Conservation (phyloP, 2,329 filamentous ascomycete species). For the Hirsutella rhossiliensis region DNA sequence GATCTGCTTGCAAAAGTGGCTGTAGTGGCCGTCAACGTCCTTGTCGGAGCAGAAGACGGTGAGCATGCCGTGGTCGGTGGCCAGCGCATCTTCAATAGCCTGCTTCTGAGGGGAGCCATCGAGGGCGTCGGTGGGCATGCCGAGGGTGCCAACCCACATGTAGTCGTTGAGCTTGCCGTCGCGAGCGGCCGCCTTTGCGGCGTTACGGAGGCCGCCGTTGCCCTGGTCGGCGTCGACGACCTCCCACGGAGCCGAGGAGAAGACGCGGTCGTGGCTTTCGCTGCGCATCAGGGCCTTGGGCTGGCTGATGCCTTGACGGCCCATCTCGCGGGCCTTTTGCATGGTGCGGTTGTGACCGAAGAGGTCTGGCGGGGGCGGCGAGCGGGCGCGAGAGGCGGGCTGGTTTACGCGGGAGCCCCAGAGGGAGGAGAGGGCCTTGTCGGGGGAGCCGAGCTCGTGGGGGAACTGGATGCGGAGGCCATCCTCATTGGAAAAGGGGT, state of each 20-base stretch:
- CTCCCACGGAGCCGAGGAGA: conserved; percentile 69
- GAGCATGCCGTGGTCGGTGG: conserved; percentile 70
- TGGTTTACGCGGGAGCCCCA: conserved; percentile 72
- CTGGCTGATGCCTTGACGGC: conserved; percentile 45
- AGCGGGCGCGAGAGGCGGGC: conserved; percentile 61
- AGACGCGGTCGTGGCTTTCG: conserved; percentile 55
- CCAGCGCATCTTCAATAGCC: conserved; percentile 71
- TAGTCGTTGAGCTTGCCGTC: conserved; percentile 60
- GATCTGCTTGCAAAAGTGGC: conserved; percentile 95
- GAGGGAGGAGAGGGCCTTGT: conserved; percentile 61
- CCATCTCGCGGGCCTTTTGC: conserved; percentile 45
- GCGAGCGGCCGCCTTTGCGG: conserved; percentile 64
- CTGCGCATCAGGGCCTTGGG: conserved; percentile 39
- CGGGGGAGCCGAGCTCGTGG: conserved; percentile 45
- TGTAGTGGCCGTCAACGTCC: conserved; percentile 89
- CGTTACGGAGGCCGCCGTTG: conserved; percentile 85
- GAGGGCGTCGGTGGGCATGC: conserved; percentile 85
- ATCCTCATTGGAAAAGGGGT: conserved; percentile 46
- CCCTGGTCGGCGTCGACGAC: conserved; percentile 80
- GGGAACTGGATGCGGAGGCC: conserved; percentile 45
- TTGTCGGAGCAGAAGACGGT: conserved; percentile 80
- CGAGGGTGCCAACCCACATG: conserved; percentile 84
- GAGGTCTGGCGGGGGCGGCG: conserved; percentile 64
- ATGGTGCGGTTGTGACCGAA: conserved; percentile 51
- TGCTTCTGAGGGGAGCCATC: conserved; percentile 61